Percentiles rank a stretch among this genome's conserved stretches.
Evolutionary conservation across 2,329 filamentous ascomycete genomes (phyloP).

Genomic region (Alternaria ethzedia): DNA sequence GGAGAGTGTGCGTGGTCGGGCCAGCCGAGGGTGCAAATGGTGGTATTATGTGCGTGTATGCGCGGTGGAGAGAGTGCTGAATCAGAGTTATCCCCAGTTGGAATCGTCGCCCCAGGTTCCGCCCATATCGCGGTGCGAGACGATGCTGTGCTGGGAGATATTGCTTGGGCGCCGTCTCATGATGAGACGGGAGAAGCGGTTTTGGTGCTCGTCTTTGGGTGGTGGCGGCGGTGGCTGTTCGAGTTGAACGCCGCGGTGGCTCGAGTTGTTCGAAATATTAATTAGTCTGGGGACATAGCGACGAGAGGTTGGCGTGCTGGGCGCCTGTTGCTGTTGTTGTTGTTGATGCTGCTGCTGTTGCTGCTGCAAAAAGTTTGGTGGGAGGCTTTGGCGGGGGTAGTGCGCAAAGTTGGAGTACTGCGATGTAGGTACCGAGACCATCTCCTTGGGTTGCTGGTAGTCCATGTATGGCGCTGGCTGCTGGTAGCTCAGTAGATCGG

Average conservation of each 20-base stretch:
- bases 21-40: constrained; percentile 30
- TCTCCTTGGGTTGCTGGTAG: constrained; percentile 39
- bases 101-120: constrained; percentile 42
- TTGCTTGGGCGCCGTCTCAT: constrained; percentile 46
- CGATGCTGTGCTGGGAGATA: constrained; percentile 45
- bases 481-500: constrained; percentile 43
- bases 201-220: constrained; percentile 43
- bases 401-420: constrained; percentile 44
- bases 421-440: constrained; percentile 42
- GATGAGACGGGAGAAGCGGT: constrained; percentile 44
- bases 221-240: constrained; percentile 45
- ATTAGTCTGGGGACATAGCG: constrained; percentile 45
- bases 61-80: background rate
- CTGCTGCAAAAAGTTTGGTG: constrained; percentile 41
- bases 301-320: constrained; percentile 29
- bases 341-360: constrained; percentile 18
- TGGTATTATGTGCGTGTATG: background rate
- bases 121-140: constrained; percentile 40
- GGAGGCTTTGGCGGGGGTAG: constrained; percentile 44
- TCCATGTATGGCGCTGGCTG: constrained; percentile 39
- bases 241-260: constrained; percentile 32
- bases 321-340: constrained; percentile 6
- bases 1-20: constrained; percentile 31
- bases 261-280: constrained; percentile 39
- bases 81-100: constrained; percentile 39